Evolutionary conservation across 768 basidiomycete genomes (phyloP).

Genomic region (Lyophyllum decastes): DNA sequence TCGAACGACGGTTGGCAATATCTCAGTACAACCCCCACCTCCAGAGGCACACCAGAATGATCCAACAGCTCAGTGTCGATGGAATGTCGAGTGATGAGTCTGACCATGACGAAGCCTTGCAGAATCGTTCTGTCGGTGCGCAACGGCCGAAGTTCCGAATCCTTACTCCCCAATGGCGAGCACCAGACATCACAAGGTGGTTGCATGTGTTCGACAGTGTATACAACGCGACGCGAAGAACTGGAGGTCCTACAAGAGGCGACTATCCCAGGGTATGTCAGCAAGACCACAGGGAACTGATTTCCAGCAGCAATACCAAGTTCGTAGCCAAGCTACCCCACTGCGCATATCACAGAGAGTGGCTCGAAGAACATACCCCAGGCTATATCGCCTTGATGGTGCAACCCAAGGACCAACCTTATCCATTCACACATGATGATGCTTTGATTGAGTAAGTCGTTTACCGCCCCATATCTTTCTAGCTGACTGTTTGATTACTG

Average conservation of each 20-base stretch:
- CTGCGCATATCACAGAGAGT: conserved; percentile 15
- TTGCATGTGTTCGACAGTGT: conserved; percentile 18
- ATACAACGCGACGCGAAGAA: conserved; percentile 6
- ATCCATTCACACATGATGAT: conserved; percentile 18
- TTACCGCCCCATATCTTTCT: no score
- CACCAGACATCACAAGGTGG: conserved; percentile 14
- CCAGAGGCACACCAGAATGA: conserved; percentile 14
- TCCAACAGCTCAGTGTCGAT: conserved; percentile 19
- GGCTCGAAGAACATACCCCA: conserved; percentile 4
- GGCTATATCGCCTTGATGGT: conserved; percentile 1
- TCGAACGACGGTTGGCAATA: conserved; percentile 4
- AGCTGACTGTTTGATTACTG: no score
- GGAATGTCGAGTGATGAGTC: conserved; percentile 29
- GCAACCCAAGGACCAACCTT: neutral
- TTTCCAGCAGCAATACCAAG: conserved; percentile 3
- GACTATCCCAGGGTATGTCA: conserved; percentile 9
- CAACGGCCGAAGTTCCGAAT: conserved; percentile 6
- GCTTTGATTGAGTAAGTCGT: conserved; percentile 9
- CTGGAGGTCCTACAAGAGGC: conserved; percentile 5
- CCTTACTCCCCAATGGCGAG: conserved; percentile 17
- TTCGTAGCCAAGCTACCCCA: conserved; percentile 17
- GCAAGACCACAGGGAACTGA: neutral
- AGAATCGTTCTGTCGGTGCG: no score
- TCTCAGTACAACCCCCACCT: conserved; percentile 7
- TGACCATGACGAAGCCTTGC: conserved; percentile 6